Evolutionary conservation across 306 rosid genomes (phyloP).

Genomic region (Gastrolobium villosum): DNA sequence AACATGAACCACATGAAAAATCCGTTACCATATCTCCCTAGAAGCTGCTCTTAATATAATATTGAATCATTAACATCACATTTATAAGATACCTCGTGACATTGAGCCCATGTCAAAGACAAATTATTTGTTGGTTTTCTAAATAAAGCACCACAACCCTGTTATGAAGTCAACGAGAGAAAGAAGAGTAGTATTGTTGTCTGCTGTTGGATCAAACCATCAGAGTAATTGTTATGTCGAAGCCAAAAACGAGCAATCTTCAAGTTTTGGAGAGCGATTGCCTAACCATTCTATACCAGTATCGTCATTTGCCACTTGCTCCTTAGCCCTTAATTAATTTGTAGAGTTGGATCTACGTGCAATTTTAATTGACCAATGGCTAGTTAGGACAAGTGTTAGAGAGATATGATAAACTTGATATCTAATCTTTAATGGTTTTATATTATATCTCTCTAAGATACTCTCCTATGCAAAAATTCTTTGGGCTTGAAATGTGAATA

Average conservation of each 20-base stretch:
- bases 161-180: background rate
- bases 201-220: background rate
- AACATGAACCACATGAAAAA: background rate
- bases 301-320: background rate
- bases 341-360: background rate
- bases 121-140: background rate
- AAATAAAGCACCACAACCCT: background rate
- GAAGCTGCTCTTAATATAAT: background rate
- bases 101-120: background rate
- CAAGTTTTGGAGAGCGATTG: background rate
- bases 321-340: background rate
- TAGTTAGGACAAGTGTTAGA: too few relatives aligned
- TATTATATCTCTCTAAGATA: too few relatives aligned
- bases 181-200: background rate
- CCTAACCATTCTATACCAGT: constrained; percentile 7
- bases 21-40: background rate
- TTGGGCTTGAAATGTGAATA: too few relatives aligned
- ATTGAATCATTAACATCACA: background rate
- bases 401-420: too few relatives aligned
- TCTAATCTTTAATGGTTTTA: too few relatives aligned
- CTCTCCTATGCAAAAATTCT: too few relatives aligned
- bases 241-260: background rate
- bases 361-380: too few relatives aligned
- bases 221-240: background rate
- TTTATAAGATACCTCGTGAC: background rate